Percentiles rank a stretch among this genome's conserved stretches.
Evolutionary conservation across 2,329 filamentous ascomycete species (phyloP).

Genomic region (Colletotrichum navitas): DNA sequence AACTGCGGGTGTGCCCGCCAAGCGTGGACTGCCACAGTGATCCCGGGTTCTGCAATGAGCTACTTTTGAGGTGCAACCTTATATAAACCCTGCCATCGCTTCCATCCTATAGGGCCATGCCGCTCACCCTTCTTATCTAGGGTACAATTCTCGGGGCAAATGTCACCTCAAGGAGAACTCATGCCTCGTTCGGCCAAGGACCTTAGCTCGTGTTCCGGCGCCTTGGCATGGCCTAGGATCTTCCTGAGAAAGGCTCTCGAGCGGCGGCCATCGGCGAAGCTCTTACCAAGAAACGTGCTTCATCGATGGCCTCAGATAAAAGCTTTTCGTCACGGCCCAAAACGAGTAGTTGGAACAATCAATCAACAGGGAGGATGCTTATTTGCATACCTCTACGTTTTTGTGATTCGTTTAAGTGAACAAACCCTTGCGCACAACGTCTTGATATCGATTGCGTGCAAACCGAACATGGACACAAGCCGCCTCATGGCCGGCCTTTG

Average conservation of each 20-base stretch:
- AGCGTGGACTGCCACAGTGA: background rate
- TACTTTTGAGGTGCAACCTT: constrained; percentile 20
- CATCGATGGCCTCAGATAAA: background rate
- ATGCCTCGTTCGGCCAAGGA: constrained; percentile 1
- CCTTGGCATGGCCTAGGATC: constrained; percentile 21
- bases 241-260: background rate
- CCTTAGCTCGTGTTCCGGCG: constrained; percentile 9
- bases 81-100: constrained; percentile 20
- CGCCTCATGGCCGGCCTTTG: constrained; percentile 20
- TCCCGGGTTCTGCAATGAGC: constrained; percentile 7
- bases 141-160: background rate
- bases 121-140: background rate
- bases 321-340: background rate
- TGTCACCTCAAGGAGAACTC: background rate
- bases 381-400: background rate
- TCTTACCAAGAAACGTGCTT: background rate
- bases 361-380: background rate
- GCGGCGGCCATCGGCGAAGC: background rate
- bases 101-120: constrained; percentile 4
- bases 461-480: background rate
- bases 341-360: too few relatives aligned
- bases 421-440: background rate
- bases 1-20: background rate
- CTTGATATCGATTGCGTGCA: background rate
- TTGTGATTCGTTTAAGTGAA: background rate